Percentiles rank a stretch among this genome's conserved stretches.
Evolutionary conservation across 2,329 filamentous ascomycete species (phyloP).

Genomic region (Exophiala sp.): DNA sequence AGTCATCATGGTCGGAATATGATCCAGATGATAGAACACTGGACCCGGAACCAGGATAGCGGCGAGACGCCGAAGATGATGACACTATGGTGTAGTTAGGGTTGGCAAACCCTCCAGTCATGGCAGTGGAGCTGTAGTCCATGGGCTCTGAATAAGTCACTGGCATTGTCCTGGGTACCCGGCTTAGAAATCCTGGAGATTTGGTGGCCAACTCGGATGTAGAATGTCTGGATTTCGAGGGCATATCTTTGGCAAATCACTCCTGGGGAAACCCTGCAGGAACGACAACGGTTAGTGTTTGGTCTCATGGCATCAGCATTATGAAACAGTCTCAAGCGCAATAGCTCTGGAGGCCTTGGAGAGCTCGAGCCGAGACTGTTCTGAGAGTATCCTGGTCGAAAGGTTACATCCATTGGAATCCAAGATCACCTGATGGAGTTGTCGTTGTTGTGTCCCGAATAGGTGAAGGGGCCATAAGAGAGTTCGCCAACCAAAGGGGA

Average conservation of each 20-base stretch:
- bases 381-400: no score
- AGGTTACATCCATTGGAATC: no score
- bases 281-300: constrained; percentile 11
- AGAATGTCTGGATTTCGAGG: constrained; percentile 6
- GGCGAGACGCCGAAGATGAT: constrained; percentile 12
- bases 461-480: no score
- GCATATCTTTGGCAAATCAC: constrained; percentile 6
- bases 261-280: constrained; percentile 1
- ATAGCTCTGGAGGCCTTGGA: neutral
- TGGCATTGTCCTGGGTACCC: constrained; percentile 20
- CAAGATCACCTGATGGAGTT: neutral
- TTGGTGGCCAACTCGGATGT: constrained; percentile 3
- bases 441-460: neutral
- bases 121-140: constrained; percentile 14
- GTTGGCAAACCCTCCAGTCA: constrained; percentile 14
- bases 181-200: constrained; percentile 15
- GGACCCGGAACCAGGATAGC: constrained; percentile 5
- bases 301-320: neutral
- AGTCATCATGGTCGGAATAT: constrained; percentile 19
- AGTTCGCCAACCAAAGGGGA: no score
- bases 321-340: neutral
- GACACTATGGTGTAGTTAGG: constrained; percentile 22
- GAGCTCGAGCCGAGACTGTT: neutral
- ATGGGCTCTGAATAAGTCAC: constrained; percentile 15
- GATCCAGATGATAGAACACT: constrained; percentile 6